Percentiles rank a stretch among this genome's conserved stretches.
phyloP scores from a whole-genome alignment of 345 rosid genomes.

The Isatis tinctoria region DNA sequence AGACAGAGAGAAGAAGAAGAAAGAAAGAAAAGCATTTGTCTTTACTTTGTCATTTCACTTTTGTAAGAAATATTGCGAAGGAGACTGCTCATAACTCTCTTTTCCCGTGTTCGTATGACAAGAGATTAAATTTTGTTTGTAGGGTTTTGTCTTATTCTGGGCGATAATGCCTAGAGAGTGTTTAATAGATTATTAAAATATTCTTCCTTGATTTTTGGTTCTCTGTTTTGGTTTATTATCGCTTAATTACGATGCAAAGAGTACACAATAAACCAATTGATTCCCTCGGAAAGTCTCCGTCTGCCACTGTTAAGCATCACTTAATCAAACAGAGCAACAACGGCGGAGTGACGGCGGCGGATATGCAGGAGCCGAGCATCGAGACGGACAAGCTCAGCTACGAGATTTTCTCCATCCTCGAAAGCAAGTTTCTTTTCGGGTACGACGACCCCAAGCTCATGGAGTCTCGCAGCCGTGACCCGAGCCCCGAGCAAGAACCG shows the following conservation, averaged over 20 bases:
- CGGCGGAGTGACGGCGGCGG: constrained; percentile 43
- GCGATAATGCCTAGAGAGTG: constrained; percentile 34
- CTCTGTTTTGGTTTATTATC: not conserved
- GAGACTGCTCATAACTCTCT: constrained; percentile 12
- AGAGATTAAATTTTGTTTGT: not conserved
- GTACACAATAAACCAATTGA: constrained; percentile 16
- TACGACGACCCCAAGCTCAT: constrained; percentile 81
- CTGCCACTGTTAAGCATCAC: not conserved
- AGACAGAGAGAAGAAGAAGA: not conserved
- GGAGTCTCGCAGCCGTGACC: constrained; percentile 60
- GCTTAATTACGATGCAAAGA: constrained; percentile 23
- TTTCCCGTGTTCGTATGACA: constrained; percentile 32
- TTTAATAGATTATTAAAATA: not conserved
- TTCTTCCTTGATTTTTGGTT: not conserved
- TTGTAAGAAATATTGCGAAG: not conserved
- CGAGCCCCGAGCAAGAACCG: constrained; percentile 32
- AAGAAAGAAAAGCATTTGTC: constrained; percentile 7
- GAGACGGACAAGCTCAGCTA: constrained; percentile 95
- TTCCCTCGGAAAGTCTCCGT: not conserved
- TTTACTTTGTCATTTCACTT: not conserved
- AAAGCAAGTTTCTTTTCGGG: constrained; percentile 86
- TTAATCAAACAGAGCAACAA: constrained; percentile 2
- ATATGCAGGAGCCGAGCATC: constrained; percentile 89
- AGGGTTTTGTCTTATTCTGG: constrained; percentile 18
- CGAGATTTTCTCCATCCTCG: constrained; percentile 92